phyloP scores from a whole-genome alignment of 176 grass and related monocot species.

The Aegilops sharonensis region DNA sequence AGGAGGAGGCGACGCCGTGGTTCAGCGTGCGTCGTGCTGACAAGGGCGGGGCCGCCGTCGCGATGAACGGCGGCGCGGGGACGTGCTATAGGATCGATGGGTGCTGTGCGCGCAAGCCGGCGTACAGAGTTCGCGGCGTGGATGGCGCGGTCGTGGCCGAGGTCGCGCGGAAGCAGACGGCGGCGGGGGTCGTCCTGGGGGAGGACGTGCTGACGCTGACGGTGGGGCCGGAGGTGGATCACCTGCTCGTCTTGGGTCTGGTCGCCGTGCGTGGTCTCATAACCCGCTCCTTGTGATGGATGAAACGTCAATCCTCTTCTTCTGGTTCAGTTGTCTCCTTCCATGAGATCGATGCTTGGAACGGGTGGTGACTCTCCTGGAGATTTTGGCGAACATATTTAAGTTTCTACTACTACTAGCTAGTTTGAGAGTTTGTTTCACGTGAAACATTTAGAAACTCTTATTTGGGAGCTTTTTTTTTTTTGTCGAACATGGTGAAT shows the following conservation, averaged over 20 bases:
- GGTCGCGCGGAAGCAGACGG: conserved; percentile 47
- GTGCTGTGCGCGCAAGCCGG: conserved; percentile 31
- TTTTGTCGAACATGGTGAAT: too few species aligned
- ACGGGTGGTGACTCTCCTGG: too few species aligned
- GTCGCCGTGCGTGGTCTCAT: background rate
- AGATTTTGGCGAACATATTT: too few species aligned
- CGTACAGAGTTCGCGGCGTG: conserved; percentile 18
- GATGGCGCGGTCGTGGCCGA: conserved; percentile 7
- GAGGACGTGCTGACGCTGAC: conserved; percentile 66
- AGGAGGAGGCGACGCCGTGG: conserved; percentile 28
- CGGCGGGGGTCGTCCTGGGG: conserved; percentile 41
- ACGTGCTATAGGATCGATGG: conserved; percentile 24
- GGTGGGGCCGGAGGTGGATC: conserved; percentile 48
- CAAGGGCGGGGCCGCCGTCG: background rate
- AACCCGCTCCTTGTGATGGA: conserved; percentile 25
- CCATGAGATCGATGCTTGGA: too few species aligned
- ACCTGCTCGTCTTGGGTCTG: conserved; percentile 38
- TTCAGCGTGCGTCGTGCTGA: conserved; percentile 40
- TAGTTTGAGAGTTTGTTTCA: too few species aligned
- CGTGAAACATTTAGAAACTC: too few species aligned
- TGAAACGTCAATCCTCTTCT: background rate
- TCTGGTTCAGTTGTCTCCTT: too few species aligned
- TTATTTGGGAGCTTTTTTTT: too few species aligned
- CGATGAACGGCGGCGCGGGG: conserved; percentile 18
- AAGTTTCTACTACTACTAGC: too few species aligned